Conservation (phyloP, 257 asterid species). For the Salvia miltiorrhiza region DNA sequence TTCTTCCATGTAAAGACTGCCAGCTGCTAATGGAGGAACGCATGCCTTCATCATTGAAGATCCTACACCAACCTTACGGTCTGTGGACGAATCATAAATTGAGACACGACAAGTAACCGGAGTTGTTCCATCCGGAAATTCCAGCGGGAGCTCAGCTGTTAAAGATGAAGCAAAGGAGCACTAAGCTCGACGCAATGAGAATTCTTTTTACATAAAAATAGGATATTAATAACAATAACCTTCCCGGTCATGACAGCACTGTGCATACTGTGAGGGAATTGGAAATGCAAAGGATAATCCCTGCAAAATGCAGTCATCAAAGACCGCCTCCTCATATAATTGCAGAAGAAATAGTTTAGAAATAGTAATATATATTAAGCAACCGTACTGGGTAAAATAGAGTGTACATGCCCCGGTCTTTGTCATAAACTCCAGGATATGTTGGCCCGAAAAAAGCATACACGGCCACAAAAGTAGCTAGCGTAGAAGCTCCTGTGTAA, state of each 20-base stretch:
- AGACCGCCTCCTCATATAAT: conserved; percentile 1
- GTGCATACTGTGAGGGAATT: conserved; percentile 68
- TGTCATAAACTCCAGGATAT: conserved; percentile 80
- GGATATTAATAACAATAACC: conserved; percentile 17
- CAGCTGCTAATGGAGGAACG: conserved; percentile 67
- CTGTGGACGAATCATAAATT: conserved; percentile 68
- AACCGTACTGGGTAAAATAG: conserved; percentile 77
- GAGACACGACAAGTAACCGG: conserved; percentile 90
- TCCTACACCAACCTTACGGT: conserved; percentile 81
- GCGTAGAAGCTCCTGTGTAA: conserved; percentile 68
- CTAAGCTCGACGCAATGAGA: conserved; percentile 8
- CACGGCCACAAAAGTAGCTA: conserved; percentile 85
- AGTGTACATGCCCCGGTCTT: conserved; percentile 71
- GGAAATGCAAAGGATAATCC: conserved; percentile 88
- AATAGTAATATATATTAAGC: not conserved
- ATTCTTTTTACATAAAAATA: not conserved
- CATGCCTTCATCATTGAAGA: conserved; percentile 69
- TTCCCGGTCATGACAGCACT: conserved; percentile 52
- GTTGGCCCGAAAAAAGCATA: conserved; percentile 86
- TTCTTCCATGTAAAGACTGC: conserved; percentile 93
- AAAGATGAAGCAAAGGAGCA: not conserved
- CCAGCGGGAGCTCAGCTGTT: conserved; percentile 82
- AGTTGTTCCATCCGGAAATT: conserved; percentile 92
- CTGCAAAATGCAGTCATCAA: conserved; percentile 42
- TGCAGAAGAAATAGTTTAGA: not conserved